Evolutionary conservation across 345 rosid species (phyloP), one percentile per base, ranked within the genome.

Genomic region (Durio zibethinus): DNA sequence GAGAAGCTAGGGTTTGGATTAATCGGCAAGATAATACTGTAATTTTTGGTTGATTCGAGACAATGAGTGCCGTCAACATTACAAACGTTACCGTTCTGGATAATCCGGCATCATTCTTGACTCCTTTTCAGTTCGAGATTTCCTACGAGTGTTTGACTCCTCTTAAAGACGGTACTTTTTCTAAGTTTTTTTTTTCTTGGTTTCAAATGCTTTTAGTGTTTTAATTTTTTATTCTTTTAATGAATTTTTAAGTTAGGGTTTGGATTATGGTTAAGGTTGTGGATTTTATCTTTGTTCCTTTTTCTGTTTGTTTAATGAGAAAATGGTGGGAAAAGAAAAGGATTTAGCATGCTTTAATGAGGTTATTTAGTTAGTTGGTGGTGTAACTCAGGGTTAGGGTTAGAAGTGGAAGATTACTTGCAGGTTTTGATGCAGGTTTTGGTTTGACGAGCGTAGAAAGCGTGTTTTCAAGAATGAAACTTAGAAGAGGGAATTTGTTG

Each of bases 91-190:
- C 93, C 68, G 99, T 96, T 0, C 74, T 96, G 82, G 98, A 96
- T 48, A 96, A 96, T 61, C 98, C 98, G 7, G 97, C 99, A 31
- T 89, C 94, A 7, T 96, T 96, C 79, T 81, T 86, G 73, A 86
- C 89, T 76, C 97, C 99, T 0, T 91, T 96, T 81, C 98, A 93
- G 90, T 96, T 96, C 84, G 99, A 96, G 87, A 93, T 96, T 78
- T 93, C 99, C 18, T 96, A 96, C 78, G 99, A 96, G 89, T 92
- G 99, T 76, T 85, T 96, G 85, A 88, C 92, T 66, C 91, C 98
- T 79, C 98, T 96, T 75, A 89, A 96, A 84, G 97, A 96, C 81
- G 99, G 99, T 96, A 90, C 38, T 33, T 42, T 36, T 31, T 48
- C 52, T 31, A 7, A 42, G 18, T 33, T 25, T 35, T 18, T 65